Evolutionary conservation across 1,139 yeast genomes (phyloP).

Genomic region (Pichia sp.): DNA sequence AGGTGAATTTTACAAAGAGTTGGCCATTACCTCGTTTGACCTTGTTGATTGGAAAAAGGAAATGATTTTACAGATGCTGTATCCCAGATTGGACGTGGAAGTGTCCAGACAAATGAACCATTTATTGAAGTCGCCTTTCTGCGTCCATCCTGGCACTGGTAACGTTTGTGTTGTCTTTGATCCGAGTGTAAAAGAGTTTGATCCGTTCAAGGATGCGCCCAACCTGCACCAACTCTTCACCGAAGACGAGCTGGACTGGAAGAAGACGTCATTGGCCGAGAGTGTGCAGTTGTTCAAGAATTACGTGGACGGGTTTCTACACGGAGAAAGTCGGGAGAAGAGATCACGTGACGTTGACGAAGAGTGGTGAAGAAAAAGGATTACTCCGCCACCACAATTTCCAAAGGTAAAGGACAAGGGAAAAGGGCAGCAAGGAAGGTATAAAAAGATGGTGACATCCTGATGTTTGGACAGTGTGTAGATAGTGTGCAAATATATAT

Average conservation of each 20-base stretch:
- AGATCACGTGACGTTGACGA: conserved; percentile 21
- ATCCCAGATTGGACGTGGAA: conserved; percentile 89
- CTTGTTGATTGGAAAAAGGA: conserved; percentile 72
- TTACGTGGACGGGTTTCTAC: conserved; percentile 59
- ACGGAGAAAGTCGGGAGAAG: conserved; percentile 46
- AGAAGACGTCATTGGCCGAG: conserved; percentile 66
- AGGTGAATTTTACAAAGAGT: conserved; percentile 40
- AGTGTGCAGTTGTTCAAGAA: conserved; percentile 64
- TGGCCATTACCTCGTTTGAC: conserved; percentile 36
- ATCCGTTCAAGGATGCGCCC: conserved; percentile 72
- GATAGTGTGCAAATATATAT: no score
- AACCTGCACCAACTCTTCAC: conserved; percentile 53
- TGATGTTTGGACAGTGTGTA: not conserved
- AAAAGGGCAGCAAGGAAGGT: not conserved
- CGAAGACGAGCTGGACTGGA: conserved; percentile 37
- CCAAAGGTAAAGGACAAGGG: not conserved
- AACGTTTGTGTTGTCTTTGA: conserved; percentile 94
- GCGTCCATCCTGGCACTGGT: conserved; percentile 97
- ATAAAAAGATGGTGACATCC: not conserved
- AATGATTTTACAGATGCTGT: conserved; percentile 68
- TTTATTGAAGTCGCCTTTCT: conserved; percentile 93
- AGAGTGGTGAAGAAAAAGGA: not conserved
- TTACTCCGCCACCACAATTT: no score
- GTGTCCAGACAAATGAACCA: conserved; percentile 88
- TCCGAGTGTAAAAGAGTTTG: conserved; percentile 53